phyloP scores from a whole-genome alignment of 1,284 basidiomycete genomes.

The Ceratorhiza oryzae-sativae region DNA sequence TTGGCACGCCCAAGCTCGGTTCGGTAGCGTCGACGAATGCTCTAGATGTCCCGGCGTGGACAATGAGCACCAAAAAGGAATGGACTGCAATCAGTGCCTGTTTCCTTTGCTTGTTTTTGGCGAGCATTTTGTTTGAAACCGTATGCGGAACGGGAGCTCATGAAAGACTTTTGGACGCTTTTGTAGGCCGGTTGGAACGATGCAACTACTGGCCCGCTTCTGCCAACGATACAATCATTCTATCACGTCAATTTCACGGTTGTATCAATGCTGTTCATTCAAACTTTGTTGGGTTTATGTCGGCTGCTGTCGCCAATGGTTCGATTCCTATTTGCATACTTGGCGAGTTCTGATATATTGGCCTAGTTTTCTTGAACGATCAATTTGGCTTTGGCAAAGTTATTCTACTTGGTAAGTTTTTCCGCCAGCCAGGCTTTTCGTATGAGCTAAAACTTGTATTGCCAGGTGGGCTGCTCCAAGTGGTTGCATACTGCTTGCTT shows the following conservation, averaged over 20 bases:
- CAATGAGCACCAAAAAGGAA: slow-evolving; percentile 27
- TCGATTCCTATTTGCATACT: neutral
- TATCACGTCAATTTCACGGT: slow-evolving; percentile 58
- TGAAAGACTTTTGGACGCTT: neutral
- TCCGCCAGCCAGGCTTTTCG: neutral
- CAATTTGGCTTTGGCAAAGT: slow-evolving; percentile 68
- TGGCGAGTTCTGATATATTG: neutral
- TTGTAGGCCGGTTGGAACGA: slow-evolving; percentile 62
- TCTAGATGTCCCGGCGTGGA: neutral
- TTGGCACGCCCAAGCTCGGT: neutral
- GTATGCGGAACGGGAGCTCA: neutral
- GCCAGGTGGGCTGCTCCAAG: slow-evolving; percentile 48
- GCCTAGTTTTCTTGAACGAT: slow-evolving; percentile 59
- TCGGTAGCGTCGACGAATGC: neutral
- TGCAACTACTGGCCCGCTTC: slow-evolving; percentile 59
- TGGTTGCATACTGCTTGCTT: slow-evolving; percentile 53
- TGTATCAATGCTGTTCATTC: slow-evolving; percentile 60
- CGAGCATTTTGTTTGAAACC: neutral
- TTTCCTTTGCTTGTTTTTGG: slow-evolving; percentile 34
- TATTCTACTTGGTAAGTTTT: slow-evolving; percentile 31
- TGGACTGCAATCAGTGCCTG: slow-evolving; percentile 29
- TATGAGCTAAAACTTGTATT: neutral
- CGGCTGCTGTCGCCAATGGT: neutral
- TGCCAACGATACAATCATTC: slow-evolving; percentile 62
- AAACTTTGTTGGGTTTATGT: slow-evolving; percentile 50